phyloP scores from a whole-genome alignment of 2,329 filamentous ascomycete genomes.

The Microascus cirrosus region DNA sequence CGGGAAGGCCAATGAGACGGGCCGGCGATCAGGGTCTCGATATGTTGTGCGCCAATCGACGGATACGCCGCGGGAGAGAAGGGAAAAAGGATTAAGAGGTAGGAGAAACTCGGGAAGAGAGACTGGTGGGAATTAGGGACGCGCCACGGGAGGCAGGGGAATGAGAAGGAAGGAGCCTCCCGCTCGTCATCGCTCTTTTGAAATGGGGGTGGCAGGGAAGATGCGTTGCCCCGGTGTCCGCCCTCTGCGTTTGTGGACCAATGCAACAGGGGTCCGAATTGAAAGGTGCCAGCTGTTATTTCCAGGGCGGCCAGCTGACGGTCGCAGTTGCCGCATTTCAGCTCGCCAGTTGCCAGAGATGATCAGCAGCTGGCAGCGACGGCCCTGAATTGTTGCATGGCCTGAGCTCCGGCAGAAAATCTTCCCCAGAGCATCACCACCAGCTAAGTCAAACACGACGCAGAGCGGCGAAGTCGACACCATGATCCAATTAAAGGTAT shows the following conservation, averaged over 20 bases:
- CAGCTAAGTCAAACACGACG: not conserved
- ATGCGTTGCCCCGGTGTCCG: not conserved
- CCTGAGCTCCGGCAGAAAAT: not conserved
- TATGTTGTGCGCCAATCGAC: not conserved
- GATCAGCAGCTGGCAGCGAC: not conserved
- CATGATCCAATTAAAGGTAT: conserved; percentile 88
- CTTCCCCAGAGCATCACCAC: not conserved
- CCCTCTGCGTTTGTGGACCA: not conserved
- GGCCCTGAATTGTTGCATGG: not conserved
- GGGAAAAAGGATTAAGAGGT: conserved; percentile 1
- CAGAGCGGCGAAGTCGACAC: conserved; percentile 21
- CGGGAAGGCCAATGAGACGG: not conserved
- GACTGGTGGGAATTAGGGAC: not conserved
- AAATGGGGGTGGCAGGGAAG: conserved; percentile 4
- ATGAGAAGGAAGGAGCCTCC: not conserved
- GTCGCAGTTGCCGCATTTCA: too few relatives aligned
- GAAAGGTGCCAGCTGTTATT: not conserved
- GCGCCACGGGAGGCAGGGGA: not conserved
- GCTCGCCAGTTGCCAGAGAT: too few relatives aligned
- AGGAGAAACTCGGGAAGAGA: not conserved
- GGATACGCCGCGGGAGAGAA: not conserved
- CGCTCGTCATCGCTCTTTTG: not conserved
- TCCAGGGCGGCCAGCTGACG: not conserved
- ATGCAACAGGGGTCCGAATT: not conserved
- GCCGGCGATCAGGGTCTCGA: not conserved